Percentiles rank a stretch among this genome's conserved stretches.
These are phyloP conservation scores for Trichoderma virens DNA, from an alignment of 495 filamentous ascomycete species.

Conservation along the genomic window DNA sequence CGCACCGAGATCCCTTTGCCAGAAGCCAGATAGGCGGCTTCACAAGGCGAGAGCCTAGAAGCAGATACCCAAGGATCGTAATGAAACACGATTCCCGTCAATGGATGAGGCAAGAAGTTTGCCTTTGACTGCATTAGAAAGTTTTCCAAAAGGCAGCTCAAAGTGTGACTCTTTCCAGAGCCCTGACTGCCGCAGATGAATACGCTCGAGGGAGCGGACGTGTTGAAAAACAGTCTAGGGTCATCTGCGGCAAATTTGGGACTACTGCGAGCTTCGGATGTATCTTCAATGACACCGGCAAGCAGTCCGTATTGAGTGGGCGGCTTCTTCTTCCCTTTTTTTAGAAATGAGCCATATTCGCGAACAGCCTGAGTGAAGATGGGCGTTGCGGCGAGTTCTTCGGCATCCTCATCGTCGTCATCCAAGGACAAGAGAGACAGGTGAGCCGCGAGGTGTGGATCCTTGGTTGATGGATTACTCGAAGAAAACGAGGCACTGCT, in stretches of 20 bases:
- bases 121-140: constrained; percentile 39
- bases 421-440: neutral
- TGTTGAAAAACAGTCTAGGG: constrained; percentile 55
- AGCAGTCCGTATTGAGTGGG: constrained; percentile 37
- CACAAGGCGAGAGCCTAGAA: constrained; percentile 49
- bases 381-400: constrained; percentile 28
- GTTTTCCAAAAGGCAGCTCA: constrained; percentile 64
- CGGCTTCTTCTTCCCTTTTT: constrained; percentile 1
- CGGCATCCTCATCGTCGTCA: constrained; percentile 14
- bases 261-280: neutral
- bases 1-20: constrained; percentile 45
- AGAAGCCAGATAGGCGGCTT: constrained; percentile 59
- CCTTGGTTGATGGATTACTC: neutral
- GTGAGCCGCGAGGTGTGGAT: neutral
- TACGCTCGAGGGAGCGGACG: constrained; percentile 55
- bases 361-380: constrained; percentile 32
- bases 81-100: constrained; percentile 62
- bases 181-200: constrained; percentile 77
- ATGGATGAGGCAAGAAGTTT: constrained; percentile 36
- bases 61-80: constrained; percentile 55
- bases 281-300: constrained; percentile 22
- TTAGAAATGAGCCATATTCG: constrained; percentile 15
- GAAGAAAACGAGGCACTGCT: neutral
- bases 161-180: constrained; percentile 67
- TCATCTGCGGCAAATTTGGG: constrained; percentile 26